Percentiles rank a stretch among this genome's conserved stretches.
Conservation (phyloP, 1,284 basidiomycete species). For the Leccinum laetum region DNA sequence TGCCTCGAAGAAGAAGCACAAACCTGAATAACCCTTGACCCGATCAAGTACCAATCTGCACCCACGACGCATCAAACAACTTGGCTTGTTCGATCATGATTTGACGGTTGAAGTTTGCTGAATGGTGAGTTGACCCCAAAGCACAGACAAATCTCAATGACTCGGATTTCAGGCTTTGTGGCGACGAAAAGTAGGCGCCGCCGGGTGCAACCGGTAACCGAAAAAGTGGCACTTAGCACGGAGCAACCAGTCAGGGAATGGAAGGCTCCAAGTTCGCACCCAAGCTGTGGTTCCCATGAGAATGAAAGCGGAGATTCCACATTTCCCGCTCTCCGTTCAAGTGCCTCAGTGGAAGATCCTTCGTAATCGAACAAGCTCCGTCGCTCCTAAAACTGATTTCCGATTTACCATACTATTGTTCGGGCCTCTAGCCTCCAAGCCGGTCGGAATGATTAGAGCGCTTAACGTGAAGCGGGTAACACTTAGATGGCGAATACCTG, state of each 20-base stretch:
- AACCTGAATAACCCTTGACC: background rate
- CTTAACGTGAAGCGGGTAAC: background rate
- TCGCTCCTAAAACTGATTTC: background rate
- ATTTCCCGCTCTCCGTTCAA: background rate
- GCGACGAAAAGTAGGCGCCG: background rate
- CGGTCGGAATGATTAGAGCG: background rate
- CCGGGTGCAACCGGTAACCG: background rate
- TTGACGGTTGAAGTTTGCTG: background rate
- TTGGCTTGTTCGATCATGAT: background rate
- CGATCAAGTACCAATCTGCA: background rate
- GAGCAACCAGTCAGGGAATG: background rate
- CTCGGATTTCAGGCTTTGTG: background rate
- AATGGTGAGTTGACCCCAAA: background rate
- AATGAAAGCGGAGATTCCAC: conserved; percentile 9
- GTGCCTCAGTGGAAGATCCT: background rate
- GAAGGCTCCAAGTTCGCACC: background rate
- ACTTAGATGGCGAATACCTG: background rate
- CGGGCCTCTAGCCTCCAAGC: background rate
- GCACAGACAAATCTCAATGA: background rate
- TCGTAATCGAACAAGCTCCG: background rate
- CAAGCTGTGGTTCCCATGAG: background rate
- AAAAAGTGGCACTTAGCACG: background rate
- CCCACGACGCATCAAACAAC: background rate
- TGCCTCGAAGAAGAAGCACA: background rate
- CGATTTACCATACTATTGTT: background rate